phyloP scores from a whole-genome alignment of 2,329 filamentous ascomycete genomes.

The Fusarium neocosmosporiellum region DNA sequence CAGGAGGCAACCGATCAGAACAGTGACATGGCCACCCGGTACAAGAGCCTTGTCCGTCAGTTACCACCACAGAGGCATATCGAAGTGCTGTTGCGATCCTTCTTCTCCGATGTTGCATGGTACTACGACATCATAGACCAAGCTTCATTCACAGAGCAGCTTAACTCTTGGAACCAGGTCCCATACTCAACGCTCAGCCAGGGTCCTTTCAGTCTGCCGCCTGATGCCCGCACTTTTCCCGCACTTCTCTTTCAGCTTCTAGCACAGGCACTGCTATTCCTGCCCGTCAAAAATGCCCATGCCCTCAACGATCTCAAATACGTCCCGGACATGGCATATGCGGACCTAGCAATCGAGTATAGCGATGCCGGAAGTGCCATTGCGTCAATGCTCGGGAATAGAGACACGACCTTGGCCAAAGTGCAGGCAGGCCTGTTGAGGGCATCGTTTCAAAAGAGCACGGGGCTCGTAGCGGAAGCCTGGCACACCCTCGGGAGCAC shows the following conservation, averaged over 20 bases:
- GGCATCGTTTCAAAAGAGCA: not conserved
- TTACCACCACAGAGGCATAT: not conserved
- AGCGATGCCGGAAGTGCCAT: not conserved
- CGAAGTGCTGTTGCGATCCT: not conserved
- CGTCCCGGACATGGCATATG: not conserved
- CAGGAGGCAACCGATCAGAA: not conserved
- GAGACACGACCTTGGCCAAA: not conserved
- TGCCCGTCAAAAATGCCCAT: not conserved
- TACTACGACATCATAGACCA: not conserved
- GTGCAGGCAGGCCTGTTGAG: not conserved
- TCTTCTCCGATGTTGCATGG: not conserved
- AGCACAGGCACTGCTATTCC: not conserved
- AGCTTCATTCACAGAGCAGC: not conserved
- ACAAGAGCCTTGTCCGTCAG: not conserved
- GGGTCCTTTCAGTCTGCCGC: not conserved
- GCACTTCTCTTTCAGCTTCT: not conserved
- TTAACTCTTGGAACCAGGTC: not conserved
- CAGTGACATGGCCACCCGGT: not conserved
- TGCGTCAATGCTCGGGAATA: not conserved
- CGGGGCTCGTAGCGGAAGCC: not conserved
- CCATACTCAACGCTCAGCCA: not conserved
- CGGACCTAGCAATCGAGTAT: not conserved
- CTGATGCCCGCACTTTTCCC: not conserved
- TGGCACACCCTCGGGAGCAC: not conserved
- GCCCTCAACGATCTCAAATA: not conserved